A percentile compares a stretch with the other conserved stretches of the same genome.
Conservation (phyloP, 768 basidiomycete species). For the Boletus reticulatus region DNA sequence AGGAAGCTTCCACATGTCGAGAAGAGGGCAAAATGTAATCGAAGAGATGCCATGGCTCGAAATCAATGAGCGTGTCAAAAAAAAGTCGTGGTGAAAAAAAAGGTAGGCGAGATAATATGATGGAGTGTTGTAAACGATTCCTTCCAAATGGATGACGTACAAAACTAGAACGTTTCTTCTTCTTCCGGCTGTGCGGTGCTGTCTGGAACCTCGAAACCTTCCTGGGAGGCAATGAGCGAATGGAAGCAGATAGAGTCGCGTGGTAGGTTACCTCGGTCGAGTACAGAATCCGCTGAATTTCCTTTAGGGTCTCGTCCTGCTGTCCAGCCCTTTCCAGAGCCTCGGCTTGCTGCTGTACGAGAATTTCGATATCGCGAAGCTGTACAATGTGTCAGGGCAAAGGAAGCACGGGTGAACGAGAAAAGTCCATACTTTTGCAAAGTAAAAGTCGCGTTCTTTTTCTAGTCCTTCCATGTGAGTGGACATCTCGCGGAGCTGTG, state of each 20-base stretch:
- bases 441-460: slow-evolving; percentile 98
- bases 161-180: slow-evolving; percentile 70
- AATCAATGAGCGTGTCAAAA: slow-evolving; percentile 19
- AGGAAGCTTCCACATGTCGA: slow-evolving; percentile 5
- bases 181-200: slow-evolving; percentile 55
- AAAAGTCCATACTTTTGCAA: slow-evolving; percentile 70
- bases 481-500: slow-evolving; percentile 80
- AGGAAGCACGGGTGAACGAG: not conserved
- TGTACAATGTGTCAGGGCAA: slow-evolving; percentile 31
- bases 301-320: slow-evolving; percentile 59
- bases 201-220: slow-evolving; percentile 92
- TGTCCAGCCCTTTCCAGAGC: slow-evolving; percentile 52
- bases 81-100: not conserved
- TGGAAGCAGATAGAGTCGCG: not conserved
- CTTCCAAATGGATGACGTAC: slow-evolving; percentile 14
- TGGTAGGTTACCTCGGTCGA: slow-evolving; percentile 76
- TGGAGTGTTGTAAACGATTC: slow-evolving; percentile 1
- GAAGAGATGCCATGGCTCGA: slow-evolving; percentile 11
- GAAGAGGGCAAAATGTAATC: slow-evolving; percentile 10
- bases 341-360: slow-evolving; percentile 81
- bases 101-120: slow-evolving; percentile 8
- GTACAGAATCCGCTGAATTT: slow-evolving; percentile 92
- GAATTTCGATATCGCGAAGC: slow-evolving; percentile 95
- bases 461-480: slow-evolving; percentile 85
- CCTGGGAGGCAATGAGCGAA: slow-evolving; percentile 45